Evolutionary conservation across 2,329 filamentous ascomycete genomes (phyloP).

Genomic region (Sporothrix euskadiensis): DNA sequence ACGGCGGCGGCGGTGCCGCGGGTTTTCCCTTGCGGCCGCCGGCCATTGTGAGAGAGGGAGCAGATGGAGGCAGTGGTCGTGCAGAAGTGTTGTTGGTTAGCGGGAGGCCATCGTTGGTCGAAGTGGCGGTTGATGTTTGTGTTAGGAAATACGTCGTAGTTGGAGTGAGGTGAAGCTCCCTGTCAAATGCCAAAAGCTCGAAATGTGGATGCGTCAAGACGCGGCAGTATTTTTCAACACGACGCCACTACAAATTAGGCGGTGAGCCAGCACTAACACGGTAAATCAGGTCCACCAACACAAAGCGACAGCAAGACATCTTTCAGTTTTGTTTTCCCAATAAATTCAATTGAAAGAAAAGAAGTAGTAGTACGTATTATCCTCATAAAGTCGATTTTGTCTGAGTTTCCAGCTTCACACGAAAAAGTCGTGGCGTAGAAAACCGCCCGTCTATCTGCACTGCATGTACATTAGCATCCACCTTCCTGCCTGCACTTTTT

Average conservation of each 20-base stretch:
- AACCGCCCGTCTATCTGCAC: neutral
- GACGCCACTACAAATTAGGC: conserved; percentile 11
- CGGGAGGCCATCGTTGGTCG: neutral
- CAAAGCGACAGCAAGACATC: no score
- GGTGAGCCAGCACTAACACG: conserved; percentile 9
- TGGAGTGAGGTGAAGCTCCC: neutral
- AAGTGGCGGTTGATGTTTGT: neutral
- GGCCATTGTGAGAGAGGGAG: conserved; percentile 40
- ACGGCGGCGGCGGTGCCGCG: conserved; percentile 54
- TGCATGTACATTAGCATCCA: no score
- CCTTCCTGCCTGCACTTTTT: no score
- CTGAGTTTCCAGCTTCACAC: no score
- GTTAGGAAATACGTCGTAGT: neutral
- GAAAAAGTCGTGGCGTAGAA: neutral
- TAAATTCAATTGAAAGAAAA: no score
- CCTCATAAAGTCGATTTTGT: no score
- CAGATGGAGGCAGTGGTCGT: no score
- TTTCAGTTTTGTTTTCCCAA: no score
- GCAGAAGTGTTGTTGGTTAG: neutral
- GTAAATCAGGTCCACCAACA: no score
- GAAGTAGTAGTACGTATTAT: no score
- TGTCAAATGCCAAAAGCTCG: neutral
- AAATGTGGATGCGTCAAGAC: neutral
- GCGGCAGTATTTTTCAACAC: conserved; percentile 13
- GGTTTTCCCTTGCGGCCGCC: conserved; percentile 52